Evolutionary conservation across 257 asterid genomes (phyloP), one percentile per base, ranked within the genome.

Genomic region (Ilex aquifolium): DNA sequence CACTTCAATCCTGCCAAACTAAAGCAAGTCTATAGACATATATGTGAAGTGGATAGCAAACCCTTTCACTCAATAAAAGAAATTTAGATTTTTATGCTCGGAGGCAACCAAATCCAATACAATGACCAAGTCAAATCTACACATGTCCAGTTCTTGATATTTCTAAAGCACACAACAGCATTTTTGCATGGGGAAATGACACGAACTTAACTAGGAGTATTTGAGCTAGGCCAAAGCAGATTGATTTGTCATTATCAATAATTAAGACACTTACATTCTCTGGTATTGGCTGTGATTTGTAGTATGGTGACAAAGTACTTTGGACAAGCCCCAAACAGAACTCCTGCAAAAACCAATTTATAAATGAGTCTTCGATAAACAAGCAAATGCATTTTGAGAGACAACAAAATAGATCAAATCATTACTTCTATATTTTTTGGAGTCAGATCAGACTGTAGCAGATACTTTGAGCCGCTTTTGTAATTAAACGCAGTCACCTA

Each of bases 401-500:
- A 46, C 10, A 46, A 46, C n/a, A 10, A 60, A 63, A 65, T 1
- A 39, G 66, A 69, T 59, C 13, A 52, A 48, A 32, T 67, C 27
- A 15, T 72, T 83, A 90, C 97, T 70, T 82, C 86, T 42, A 85
- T 79, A 72, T 74, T 86, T 61, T 68, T 76, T 62, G 96, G 76
- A 17, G 85, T 74, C 68, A 84, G 74, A 68, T 82, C 79, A 4
- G 79, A 79, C 67, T 85, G 97, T 70, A 91, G 63, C 62, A 90
- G 77, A 77, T 82, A 87, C 67, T 87, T 93, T 56, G 75, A 61
- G 64, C 72, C 72, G 76, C 69, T 71, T 0, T 72, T 77, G 92
- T 87, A 90, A 72, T 93, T 81, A 67, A 90, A 93, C 32, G 95
- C 90, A 66, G 71, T 67, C 53, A 83, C 84, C 97, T 93, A 64